Conservation (phyloP, 2,329 filamentous ascomycete species). For the Paraphoma chrysanthemicola region DNA sequence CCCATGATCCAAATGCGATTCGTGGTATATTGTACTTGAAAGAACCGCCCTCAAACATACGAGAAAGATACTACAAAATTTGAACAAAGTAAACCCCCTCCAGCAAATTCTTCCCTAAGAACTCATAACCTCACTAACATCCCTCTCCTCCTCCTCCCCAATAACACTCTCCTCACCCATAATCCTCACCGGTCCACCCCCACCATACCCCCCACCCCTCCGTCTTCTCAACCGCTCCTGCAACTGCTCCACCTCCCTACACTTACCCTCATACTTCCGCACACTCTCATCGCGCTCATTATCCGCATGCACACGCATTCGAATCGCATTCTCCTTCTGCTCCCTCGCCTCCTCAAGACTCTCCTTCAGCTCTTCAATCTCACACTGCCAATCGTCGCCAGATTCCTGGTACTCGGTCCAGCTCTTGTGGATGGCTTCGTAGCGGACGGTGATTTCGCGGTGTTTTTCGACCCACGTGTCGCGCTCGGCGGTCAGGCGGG, state of each 20-base stretch:
- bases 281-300: slow-evolving; percentile 9
- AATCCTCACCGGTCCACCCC: background rate
- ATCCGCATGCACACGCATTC: slow-evolving; percentile 7
- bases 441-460: slow-evolving; percentile 6
- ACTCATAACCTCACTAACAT: background rate
- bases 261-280: slow-evolving; percentile 9
- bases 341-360: slow-evolving; percentile 8
- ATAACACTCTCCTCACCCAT: background rate
- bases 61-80: background rate
- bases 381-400: slow-evolving; percentile 2
- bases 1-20: no score
- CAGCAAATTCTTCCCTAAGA: rapidly evolving
- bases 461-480: slow-evolving; percentile 2
- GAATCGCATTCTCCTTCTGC: slow-evolving; percentile 11
- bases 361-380: slow-evolving; percentile 4
- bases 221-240: slow-evolving; percentile 1
- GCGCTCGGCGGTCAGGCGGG: slow-evolving; percentile 3
- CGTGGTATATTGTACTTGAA: no score
- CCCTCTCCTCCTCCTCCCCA: background rate
- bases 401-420: slow-evolving; percentile 7
- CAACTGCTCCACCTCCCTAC: slow-evolving; percentile 7
- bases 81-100: background rate
- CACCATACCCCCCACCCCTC: background rate
- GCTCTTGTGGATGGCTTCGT: slow-evolving; percentile 4
- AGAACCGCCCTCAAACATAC: no score